These are phyloP conservation scores for Clitopilus hobsonii DNA, from an alignment of 768 basidiomycete genomes.

Conservation along the genomic window DNA sequence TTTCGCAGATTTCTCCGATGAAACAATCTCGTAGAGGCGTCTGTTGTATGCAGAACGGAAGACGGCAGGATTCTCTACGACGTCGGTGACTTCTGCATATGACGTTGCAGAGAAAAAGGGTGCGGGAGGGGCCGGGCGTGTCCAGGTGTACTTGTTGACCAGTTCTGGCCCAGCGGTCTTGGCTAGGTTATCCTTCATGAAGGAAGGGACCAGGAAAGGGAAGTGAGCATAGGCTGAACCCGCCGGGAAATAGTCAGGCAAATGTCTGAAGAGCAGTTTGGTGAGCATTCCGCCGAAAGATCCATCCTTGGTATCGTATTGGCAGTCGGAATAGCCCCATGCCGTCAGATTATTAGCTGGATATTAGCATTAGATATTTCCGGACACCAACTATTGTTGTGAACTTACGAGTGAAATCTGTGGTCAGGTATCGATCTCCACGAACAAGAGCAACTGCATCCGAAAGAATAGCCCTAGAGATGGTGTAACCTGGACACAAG, in stretches of 20 bases:
- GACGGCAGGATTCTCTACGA: conserved; percentile 21
- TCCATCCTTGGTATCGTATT: conserved; percentile 58
- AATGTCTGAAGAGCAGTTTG: conserved; percentile 64
- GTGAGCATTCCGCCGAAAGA: conserved; percentile 74
- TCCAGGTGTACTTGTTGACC: conserved; percentile 52
- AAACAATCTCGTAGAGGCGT: too few species aligned
- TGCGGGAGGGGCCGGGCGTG: conserved; percentile 33
- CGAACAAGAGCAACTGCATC: conserved; percentile 74
- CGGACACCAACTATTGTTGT: neutral
- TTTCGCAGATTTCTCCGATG: too few species aligned
- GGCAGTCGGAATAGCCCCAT: conserved; percentile 77
- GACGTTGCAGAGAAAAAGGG: conserved; percentile 22
- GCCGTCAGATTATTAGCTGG: conserved; percentile 69
- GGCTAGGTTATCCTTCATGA: conserved; percentile 36
- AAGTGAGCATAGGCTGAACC: conserved; percentile 73
- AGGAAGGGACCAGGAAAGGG: conserved; percentile 67
- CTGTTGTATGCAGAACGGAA: conserved; percentile 30
- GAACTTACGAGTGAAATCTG: conserved; percentile 68
- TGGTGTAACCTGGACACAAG: conserved; percentile 78
- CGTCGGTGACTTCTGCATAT: conserved; percentile 26
- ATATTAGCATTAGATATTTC: neutral
- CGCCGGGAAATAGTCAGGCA: conserved; percentile 65
- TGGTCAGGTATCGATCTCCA: conserved; percentile 77
- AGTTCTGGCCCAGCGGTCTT: conserved; percentile 20
- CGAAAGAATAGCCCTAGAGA: conserved; percentile 78